Evolutionary conservation across 2,329 filamentous ascomycete species (phyloP).

Genomic region (Botryosphaeria dothidea): DNA sequence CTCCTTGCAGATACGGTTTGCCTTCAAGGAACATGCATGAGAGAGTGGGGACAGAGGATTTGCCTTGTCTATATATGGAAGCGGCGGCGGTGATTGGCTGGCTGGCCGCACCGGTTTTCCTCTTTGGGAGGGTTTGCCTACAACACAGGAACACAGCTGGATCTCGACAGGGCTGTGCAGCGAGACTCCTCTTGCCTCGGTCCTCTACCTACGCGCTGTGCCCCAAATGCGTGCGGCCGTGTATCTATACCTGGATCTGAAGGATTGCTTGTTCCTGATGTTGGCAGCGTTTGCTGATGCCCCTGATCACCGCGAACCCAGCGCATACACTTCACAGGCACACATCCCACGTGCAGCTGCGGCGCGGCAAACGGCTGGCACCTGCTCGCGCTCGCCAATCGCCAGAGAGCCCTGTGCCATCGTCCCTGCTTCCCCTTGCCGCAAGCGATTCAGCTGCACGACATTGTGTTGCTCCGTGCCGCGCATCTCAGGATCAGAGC

Average conservation of each 20-base stretch:
- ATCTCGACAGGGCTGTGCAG: neutral
- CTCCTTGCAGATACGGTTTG: neutral
- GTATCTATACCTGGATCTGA: neutral
- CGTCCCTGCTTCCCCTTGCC: neutral
- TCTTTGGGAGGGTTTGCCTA: neutral
- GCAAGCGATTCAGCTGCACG: neutral
- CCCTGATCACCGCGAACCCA: neutral
- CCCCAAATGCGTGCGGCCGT: neutral
- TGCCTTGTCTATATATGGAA: neutral
- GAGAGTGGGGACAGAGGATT: neutral
- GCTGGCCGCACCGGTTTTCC: neutral
- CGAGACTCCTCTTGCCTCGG: neutral
- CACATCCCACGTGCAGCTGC: neutral
- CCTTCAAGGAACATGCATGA: neutral
- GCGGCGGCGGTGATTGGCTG: neutral
- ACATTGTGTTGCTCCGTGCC: neutral
- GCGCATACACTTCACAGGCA: neutral
- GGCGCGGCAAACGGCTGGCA: neutral
- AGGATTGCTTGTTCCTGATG: neutral
- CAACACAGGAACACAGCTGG: neutral
- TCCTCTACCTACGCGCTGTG: neutral
- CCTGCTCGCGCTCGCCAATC: neutral
- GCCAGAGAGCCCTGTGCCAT: neutral
- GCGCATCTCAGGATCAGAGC: neutral
- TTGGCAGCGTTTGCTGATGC: neutral